Conservation (phyloP, 306 rosid genomes). For the Prunus padus region DNA sequence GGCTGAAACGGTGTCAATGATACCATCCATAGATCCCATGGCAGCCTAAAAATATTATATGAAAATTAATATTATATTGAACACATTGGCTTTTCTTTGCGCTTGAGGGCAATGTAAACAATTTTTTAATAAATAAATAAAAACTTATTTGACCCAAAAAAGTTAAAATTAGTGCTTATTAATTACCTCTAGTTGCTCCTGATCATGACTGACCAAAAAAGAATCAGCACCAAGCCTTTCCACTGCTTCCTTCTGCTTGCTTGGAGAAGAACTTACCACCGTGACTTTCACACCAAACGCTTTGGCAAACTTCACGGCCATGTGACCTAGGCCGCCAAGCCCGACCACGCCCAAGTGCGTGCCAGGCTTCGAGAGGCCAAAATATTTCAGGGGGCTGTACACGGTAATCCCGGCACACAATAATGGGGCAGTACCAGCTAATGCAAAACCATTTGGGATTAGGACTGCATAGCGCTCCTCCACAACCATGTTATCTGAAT, state of each 20-base stretch:
- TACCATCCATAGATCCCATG: constrained; percentile 37
- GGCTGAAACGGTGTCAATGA: constrained; percentile 40
- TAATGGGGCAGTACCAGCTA: constrained; percentile 2
- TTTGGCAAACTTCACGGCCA: constrained; percentile 11
- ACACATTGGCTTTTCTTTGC: no score
- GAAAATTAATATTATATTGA: no score
- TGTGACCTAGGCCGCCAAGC: constrained; percentile 6
- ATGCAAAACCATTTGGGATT: not conserved
- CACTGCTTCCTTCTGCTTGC: not conserved
- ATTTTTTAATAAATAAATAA: no score
- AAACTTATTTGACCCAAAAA: no score
- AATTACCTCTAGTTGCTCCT: constrained; percentile 11
- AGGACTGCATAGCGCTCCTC: not conserved
- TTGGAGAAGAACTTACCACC: not conserved
- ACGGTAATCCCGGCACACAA: constrained; percentile 16
- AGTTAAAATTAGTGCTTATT: not conserved
- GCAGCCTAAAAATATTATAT: constrained; percentile 20
- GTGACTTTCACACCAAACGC: constrained; percentile 7
- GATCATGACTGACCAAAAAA: constrained; percentile 17
- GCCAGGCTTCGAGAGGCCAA: not conserved
- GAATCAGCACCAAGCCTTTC: constrained; percentile 3
- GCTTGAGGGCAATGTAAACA: no score
- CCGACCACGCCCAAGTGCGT: not conserved
- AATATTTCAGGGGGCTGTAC: constrained; percentile 13
- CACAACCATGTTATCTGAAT: not conserved